Percentiles rank a stretch among this genome's conserved stretches.
Conservation (phyloP, 441 rosid genomes). For the Sinapis alba region DNA sequence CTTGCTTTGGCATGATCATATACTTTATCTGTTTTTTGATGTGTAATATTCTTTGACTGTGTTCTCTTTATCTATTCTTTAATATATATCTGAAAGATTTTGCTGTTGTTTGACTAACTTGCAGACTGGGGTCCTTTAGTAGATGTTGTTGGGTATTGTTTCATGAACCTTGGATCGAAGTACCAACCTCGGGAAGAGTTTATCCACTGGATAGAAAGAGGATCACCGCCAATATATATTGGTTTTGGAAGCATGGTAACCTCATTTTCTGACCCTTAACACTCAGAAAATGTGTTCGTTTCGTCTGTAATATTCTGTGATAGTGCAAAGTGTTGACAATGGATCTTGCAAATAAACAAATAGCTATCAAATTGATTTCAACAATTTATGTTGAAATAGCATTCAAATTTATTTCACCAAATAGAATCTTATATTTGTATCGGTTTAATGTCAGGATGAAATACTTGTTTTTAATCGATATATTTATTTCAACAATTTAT, state of each 20-base stretch:
- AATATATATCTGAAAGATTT: constrained; percentile 9
- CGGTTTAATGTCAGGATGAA: background rate
- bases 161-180: constrained; percentile 84
- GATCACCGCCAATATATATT: constrained; percentile 82
- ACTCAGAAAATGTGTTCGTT: background rate
- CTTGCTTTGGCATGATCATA: background rate
- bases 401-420: no score
- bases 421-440: background rate
- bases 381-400: no score
- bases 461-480: background rate
- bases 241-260: constrained; percentile 99
- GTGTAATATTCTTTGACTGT: background rate
- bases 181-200: constrained; percentile 77
- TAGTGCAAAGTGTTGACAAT: background rate
- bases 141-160: constrained; percentile 98
- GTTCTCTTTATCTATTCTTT: background rate
- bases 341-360: background rate
- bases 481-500: background rate
- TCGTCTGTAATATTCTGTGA: background rate
- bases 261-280: background rate
- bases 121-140: constrained; percentile 97
- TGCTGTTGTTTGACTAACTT: constrained; percentile 32
- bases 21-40: background rate
- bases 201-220: constrained; percentile 73
- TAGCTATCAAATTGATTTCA: background rate